Evolutionary conservation across 306 rosid genomes (phyloP), one percentile per base, ranked within the genome.

Genomic region (Rosa rugosa): DNA sequence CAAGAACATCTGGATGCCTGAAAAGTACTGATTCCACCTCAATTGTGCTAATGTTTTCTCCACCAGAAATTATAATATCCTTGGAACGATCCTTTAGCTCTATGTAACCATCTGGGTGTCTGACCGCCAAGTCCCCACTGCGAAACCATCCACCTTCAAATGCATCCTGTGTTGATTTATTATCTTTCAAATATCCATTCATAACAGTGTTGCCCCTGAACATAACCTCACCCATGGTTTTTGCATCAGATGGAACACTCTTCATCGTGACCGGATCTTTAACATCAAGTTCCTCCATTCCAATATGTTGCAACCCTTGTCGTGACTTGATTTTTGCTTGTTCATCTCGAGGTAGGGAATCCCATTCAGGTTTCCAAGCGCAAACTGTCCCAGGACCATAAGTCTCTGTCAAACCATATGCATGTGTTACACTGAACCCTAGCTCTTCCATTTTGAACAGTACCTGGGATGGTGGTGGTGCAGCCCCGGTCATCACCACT

Each of bases 21-120:
- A 69, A 90, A 64, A 94, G 84, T 74, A 89, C 84, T 12, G 94
- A 89, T 85, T 94, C 98, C 76, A 94, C 81, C 73, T 94, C 97
- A 75, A 94, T 90, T 4, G 98, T 67, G 89, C 98, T 94, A 10
- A 94, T 91, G n/a, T 92, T 90, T 84, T 90, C 97, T 31, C 97
- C 98, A 27, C 98, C 97, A 0, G 97, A 92, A 25, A 94, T 94
- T 71, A 94, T 94, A 27, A 94, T 88, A 75, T 94, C 98, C 88
- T 92, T 92, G 0, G 90, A 88, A 3, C 97, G 92, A 66, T 94
- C 99, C 85, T 88, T 94, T 63, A 94, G 80, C 67, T 92, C 97
- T 47, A 94, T 85, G 67, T 89, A 92, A 47, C 99, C 97, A 70
- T 94, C 95, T 0, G 88, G 82, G 46, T 94, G 97, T 71, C 86